phyloP scores from a whole-genome alignment of 2,329 filamentous ascomycete species.

The Tolypocladium endophyticum region DNA sequence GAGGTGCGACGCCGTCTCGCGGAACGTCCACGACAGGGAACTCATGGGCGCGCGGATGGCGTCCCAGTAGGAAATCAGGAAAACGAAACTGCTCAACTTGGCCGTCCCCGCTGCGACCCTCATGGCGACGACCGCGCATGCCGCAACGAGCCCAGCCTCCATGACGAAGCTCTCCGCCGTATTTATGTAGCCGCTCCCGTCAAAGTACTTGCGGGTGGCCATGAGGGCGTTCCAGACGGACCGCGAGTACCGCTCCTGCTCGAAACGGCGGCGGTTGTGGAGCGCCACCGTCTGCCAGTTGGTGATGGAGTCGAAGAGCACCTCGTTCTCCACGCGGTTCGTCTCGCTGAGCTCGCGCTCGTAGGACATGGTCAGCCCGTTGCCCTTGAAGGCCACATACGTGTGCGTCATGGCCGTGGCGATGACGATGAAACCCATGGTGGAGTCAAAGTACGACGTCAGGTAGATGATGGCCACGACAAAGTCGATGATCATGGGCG shows the following conservation, averaged over 20 bases:
- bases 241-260: conserved; percentile 11
- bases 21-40: conserved; percentile 19
- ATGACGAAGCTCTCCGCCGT: conserved; percentile 6
- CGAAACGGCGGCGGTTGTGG: conserved; percentile 8
- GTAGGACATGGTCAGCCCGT: conserved; percentile 2
- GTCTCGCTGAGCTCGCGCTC: conserved; percentile 3
- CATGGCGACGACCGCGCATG: conserved; percentile 1
- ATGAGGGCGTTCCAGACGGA: conserved; percentile 1
- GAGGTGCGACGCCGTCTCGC: conserved; percentile 28
- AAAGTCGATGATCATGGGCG: conserved; percentile 53
- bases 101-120: conserved; percentile 16
- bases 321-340: conserved; percentile 1
- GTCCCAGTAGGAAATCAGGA: conserved; percentile 55
- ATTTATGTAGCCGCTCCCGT: conserved; percentile 3
- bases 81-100: conserved; percentile 36
- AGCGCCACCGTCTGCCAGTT: conserved; percentile 3
- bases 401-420: conserved; percentile 4
- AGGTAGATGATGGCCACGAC: conserved; percentile 50
- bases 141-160: conserved; percentile 8
- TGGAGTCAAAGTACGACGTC: conserved; percentile 46
- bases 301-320: conserved; percentile 3
- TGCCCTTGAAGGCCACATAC: conserved; percentile 2
- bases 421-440: conserved; percentile 11
- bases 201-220: neutral
- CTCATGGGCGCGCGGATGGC: conserved; percentile 27